phyloP scores from a whole-genome alignment of 495 filamentous ascomycete genomes.

The Penicillium cataractarum region DNA sequence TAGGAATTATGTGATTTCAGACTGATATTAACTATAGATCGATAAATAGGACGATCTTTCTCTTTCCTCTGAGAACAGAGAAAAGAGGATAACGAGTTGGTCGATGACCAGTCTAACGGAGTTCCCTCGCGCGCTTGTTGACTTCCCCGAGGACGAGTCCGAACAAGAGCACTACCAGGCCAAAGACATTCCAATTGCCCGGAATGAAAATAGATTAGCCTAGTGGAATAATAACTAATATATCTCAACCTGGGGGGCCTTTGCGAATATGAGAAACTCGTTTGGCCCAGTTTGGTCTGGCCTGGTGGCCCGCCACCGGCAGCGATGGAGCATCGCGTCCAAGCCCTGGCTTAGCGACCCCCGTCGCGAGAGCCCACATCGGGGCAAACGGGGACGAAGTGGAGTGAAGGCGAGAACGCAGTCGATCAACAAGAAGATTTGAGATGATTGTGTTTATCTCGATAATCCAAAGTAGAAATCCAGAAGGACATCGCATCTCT shows the following conservation, averaged over 20 bases:
- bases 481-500: too few relatives aligned
- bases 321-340: slow-evolving; percentile 19
- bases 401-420: not conserved
- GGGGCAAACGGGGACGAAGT: not conserved
- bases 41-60: not conserved
- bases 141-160: not conserved
- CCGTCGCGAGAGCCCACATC: slow-evolving; percentile 1
- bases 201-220: not conserved
- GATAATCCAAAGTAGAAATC: too few relatives aligned
- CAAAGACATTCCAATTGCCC: not conserved
- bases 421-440: too few relatives aligned
- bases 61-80: not conserved
- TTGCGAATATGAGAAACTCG: too few relatives aligned
- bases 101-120: not conserved
- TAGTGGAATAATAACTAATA: too few relatives aligned
- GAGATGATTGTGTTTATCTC: too few relatives aligned
- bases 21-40: not conserved
- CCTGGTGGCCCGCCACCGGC: slow-evolving; percentile 15
- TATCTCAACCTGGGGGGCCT: not conserved
- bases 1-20: not conserved
- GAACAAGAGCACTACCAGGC: not conserved
- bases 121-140: not conserved
- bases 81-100: too few relatives aligned
- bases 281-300: not conserved
- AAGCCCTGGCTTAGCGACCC: slow-evolving; percentile 16